Evolutionary conservation across 106 monocot species (phyloP).

Genomic region (Alisma plantagoaquatica): DNA sequence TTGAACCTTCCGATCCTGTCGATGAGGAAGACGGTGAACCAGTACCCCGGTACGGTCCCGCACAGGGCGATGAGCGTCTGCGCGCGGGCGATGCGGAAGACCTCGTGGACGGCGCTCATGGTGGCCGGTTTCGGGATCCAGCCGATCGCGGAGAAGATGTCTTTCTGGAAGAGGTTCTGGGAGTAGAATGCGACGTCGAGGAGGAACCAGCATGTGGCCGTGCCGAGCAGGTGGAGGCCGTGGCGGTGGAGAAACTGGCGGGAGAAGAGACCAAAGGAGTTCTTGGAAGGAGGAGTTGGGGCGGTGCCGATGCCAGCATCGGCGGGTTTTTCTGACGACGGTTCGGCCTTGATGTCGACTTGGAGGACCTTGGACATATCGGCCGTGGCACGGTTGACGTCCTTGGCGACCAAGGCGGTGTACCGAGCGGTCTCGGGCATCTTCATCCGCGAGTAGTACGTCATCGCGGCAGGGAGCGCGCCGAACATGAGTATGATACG

Average conservation of each 20-base stretch:
- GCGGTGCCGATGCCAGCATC: slow-evolving; percentile 12
- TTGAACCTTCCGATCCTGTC: slow-evolving; percentile 15
- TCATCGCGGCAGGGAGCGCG: slow-evolving; percentile 12
- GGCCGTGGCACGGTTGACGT: slow-evolving; percentile 33
- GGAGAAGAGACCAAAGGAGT: slow-evolving; percentile 13
- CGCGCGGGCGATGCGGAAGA: slow-evolving; percentile 28
- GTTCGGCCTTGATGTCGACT: slow-evolving; percentile 17
- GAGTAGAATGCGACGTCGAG: slow-evolving; percentile 44
- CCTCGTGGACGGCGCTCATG: too few relatives aligned
- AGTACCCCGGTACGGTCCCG: slow-evolving; percentile 56
- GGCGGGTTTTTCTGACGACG: slow-evolving; percentile 19
- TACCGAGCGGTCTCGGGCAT: slow-evolving; percentile 16
- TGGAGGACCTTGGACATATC: slow-evolving; percentile 41
- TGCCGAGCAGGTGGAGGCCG: too few relatives aligned
- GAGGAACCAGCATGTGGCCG: slow-evolving; percentile 32
- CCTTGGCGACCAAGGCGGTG: slow-evolving; percentile 32
- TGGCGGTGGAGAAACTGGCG: slow-evolving; percentile 23
- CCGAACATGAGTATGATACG: too few relatives aligned
- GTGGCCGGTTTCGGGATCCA: too few relatives aligned
- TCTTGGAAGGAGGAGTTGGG: too few relatives aligned
- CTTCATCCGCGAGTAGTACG: slow-evolving; percentile 20
- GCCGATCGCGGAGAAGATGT: too few relatives aligned
- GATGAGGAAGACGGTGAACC: slow-evolving; percentile 38
- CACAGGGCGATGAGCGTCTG: slow-evolving; percentile 28
- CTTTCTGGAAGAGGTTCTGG: too few relatives aligned